Evolutionary conservation across 129 eudicot species (phyloP).

Genomic region (Helianthus annuus): DNA sequence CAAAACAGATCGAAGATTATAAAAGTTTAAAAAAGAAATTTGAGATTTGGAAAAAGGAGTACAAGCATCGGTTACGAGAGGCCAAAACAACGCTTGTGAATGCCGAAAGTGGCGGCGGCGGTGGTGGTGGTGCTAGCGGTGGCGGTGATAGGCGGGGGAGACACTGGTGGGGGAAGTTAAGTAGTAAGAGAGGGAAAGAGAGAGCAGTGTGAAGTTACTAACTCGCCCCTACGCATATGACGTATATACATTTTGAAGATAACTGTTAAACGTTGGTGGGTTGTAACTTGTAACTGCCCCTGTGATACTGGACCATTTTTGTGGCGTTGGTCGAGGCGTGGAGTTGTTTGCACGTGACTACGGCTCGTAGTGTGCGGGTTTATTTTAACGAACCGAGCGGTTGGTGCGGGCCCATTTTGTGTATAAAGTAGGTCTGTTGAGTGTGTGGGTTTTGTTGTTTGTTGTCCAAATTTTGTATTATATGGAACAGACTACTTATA

Average conservation of each 20-base stretch:
- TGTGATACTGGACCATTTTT: slow-evolving; percentile 10
- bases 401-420: slow-evolving; percentile 19
- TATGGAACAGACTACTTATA: slow-evolving; percentile 14
- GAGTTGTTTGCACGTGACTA: not conserved
- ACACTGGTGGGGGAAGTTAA: slow-evolving; percentile 45
- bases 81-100: slow-evolving; percentile 41
- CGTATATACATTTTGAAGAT: not conserved
- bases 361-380: slow-evolving; percentile 20
- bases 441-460: slow-evolving; percentile 14
- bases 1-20: slow-evolving; percentile 56
- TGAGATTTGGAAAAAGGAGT: slow-evolving; percentile 74
- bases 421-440: slow-evolving; percentile 15
- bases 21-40: slow-evolving; percentile 50
- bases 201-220: slow-evolving; percentile 29
- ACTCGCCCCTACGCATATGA: not conserved
- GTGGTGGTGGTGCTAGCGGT: not conserved
- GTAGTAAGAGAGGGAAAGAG: slow-evolving; percentile 40
- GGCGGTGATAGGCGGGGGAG: slow-evolving; percentile 34
- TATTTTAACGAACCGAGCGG: not conserved
- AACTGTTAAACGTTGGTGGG: slow-evolving; percentile 5
- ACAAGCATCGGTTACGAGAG: slow-evolving; percentile 57
- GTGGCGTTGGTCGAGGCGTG: slow-evolving; percentile 14
- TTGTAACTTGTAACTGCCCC: not conserved
- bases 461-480: slow-evolving; percentile 9
- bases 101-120: slow-evolving; percentile 19